Evolutionary conservation across 495 filamentous ascomycete genomes (phyloP).

Genomic region (Xylaria longipes): DNA sequence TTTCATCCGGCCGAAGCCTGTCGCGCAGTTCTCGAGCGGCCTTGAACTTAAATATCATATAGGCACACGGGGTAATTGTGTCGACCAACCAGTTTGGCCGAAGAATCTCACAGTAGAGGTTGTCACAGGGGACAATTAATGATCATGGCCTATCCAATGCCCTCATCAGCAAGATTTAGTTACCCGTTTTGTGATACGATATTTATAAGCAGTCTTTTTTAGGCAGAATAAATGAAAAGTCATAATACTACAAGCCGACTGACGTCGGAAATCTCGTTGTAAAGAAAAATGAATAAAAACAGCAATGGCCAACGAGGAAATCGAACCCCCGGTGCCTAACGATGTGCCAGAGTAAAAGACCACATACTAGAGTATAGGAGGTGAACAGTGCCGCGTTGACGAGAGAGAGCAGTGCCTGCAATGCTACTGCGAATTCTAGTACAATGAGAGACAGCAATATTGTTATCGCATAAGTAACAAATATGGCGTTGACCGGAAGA

Average conservation of each 20-base stretch:
- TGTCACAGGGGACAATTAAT: conserved; percentile 19
- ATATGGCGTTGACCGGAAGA: too few relatives aligned
- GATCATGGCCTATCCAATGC: not conserved
- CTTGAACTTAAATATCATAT: conserved; percentile 27
- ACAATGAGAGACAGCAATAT: too few relatives aligned
- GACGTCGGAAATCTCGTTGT: not conserved
- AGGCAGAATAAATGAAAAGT: not conserved
- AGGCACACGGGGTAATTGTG: conserved; percentile 29
- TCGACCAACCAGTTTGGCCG: conserved; percentile 29
- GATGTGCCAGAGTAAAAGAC: too few relatives aligned
- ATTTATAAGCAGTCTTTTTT: not conserved
- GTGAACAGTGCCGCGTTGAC: too few relatives aligned
- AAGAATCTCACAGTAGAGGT: conserved; percentile 29
- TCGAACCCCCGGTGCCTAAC: conserved; percentile 1
- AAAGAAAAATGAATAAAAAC: not conserved
- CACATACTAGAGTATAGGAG: too few relatives aligned
- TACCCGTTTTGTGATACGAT: not conserved
- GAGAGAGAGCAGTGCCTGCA: too few relatives aligned
- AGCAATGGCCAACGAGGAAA: not conserved
- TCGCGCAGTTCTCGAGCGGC: conserved; percentile 17
- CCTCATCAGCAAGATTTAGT: not conserved
- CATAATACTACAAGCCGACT: not conserved
- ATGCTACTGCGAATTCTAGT: too few relatives aligned
- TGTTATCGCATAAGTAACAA: too few relatives aligned
- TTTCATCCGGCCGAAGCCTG: conserved; percentile 21